A percentile compares a stretch with the other conserved stretches of the same genome.
phyloP scores from a whole-genome alignment of 192 early-diverging fungal genomes.

The Coemansia sp. region DNA sequence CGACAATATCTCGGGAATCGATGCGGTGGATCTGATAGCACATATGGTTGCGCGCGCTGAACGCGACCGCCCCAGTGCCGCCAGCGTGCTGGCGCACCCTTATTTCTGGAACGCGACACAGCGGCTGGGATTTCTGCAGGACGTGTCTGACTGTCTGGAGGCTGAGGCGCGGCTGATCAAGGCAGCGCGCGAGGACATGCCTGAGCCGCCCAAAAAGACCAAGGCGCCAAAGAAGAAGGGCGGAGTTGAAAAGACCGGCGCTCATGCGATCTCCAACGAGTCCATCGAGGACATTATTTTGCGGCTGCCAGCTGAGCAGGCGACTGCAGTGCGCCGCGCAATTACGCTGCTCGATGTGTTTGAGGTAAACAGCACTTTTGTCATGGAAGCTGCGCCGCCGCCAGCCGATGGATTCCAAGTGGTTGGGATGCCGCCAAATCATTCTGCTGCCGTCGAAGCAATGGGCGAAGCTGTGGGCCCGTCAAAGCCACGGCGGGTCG shows the following conservation, averaged over 20 bases:
- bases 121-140: slow-evolving; percentile 86
- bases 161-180: slow-evolving; percentile 65
- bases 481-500: slow-evolving; percentile 18
- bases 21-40: slow-evolving; percentile 87
- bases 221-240: slow-evolving; percentile 40
- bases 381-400: slow-evolving; percentile 44
- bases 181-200: slow-evolving; percentile 38
- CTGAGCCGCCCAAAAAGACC: slow-evolving; percentile 27
- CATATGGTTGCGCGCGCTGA: slow-evolving; percentile 82
- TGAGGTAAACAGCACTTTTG: slow-evolving; percentile 44
- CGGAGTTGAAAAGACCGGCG: slow-evolving; percentile 10
- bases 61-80: slow-evolving; percentile 75
- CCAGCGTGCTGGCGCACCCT: slow-evolving; percentile 79
- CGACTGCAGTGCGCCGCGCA: slow-evolving; percentile 44
- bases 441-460: slow-evolving; percentile 26
- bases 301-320: slow-evolving; percentile 42
- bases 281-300: slow-evolving; percentile 38
- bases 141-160: slow-evolving; percentile 93
- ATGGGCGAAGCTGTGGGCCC: slow-evolving; percentile 21
- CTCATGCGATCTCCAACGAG: slow-evolving; percentile 38
- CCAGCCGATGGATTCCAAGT: slow-evolving; percentile 46
- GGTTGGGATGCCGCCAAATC: slow-evolving; percentile 30
- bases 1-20: slow-evolving; percentile 64
- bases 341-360: slow-evolving; percentile 40
- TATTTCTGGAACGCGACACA: slow-evolving; percentile 91